Evolutionary conservation across 2,329 filamentous ascomycete genomes (phyloP), one percentile per base, ranked within the genome.

Genomic region (Cordyceps fumosorosea): DNA sequence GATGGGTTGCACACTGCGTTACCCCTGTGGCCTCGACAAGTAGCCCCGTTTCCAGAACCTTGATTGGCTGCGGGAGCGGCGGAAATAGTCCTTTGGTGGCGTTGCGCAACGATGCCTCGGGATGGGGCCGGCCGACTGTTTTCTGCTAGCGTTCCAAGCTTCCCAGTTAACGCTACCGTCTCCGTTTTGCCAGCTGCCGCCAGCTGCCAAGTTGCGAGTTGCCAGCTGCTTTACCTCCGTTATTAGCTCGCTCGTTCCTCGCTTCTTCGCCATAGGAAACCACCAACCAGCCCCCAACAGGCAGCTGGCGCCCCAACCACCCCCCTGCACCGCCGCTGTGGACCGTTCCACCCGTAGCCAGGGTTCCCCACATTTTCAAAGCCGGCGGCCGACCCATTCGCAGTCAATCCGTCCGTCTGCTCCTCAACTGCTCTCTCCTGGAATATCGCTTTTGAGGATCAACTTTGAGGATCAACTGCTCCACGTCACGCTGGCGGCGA

Each of bases 281-380:
- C 26, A 29, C n/a, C n/a, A 29, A 52, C 12, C 29, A 37, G n/a
- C 34, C 51, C 51, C 20, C 14, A 29, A 6, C 12, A 40, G 32
- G 22, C n/a, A 42, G 26, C 51, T 47, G 18, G 44, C 44, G 44
- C 37, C n/a, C 53, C 24, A 44, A 44, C 53, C 40, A 44, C 29
- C 24, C 26, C n/a, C 26, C 26, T 40, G 20, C 54, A 16, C 57
- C 37, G n/a, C 24, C 55, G 45, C 18, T 60, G 48, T 53, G 57
- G 57, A 45, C 34, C 56, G 29, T n/a, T 50, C 8, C 8, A n/a
- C 4, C 32, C 20, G 22, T 45, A n/a, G 34, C 56, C 56, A 59
- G 56, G 56, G 34, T 59, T 59, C 57, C 48, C 57, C 57, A 53
- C 26, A 52, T 60, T 60, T 60, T 53, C 57, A 24, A 60, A 37